These are phyloP conservation scores for Lentinula sp. DNA, from an alignment of 768 basidiomycete genomes.

Conservation along the genomic window DNA sequence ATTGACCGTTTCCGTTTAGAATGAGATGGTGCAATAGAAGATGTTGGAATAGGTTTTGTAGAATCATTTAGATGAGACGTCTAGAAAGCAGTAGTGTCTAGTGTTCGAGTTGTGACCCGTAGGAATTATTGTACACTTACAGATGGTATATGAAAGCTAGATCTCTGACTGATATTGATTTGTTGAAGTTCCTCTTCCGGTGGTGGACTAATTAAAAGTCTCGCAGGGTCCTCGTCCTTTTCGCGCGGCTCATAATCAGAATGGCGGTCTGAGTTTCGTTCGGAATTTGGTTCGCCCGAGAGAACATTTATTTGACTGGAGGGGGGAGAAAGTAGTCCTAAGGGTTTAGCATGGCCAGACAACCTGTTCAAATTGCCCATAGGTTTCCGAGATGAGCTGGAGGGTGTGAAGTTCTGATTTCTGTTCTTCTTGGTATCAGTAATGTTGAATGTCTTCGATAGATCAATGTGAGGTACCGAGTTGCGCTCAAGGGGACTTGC, in stretches of 20 bases:
- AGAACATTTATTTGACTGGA: constrained; percentile 4
- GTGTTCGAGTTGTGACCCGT: neutral
- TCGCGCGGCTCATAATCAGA: constrained; percentile 1
- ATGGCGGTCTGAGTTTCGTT: neutral
- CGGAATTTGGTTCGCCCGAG: neutral
- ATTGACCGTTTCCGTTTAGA: constrained; percentile 11
- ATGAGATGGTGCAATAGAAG: neutral
- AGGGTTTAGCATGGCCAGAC: neutral
- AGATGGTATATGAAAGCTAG: constrained; percentile 18
- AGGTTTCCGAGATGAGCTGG: neutral
- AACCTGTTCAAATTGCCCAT: constrained; percentile 2
- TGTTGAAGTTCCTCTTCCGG: constrained; percentile 47
- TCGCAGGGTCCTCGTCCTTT: constrained; percentile 11
- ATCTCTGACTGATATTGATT: constrained; percentile 8
- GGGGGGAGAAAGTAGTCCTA: constrained; percentile 8
- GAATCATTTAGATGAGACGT: neutral
- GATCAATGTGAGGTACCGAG: constrained; percentile 1
- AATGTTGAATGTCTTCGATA: neutral
- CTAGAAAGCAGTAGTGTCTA: neutral
- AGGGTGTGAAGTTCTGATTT: neutral
- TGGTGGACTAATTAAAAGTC: constrained; percentile 51
- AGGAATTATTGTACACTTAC: constrained; percentile 12
- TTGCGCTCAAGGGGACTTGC: neutral
- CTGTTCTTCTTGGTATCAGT: constrained; percentile 2
- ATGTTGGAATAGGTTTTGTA: neutral